Evolutionary conservation across 169 alveolate species (phyloP).

Genomic region (Eimeria falciformis): DNA sequence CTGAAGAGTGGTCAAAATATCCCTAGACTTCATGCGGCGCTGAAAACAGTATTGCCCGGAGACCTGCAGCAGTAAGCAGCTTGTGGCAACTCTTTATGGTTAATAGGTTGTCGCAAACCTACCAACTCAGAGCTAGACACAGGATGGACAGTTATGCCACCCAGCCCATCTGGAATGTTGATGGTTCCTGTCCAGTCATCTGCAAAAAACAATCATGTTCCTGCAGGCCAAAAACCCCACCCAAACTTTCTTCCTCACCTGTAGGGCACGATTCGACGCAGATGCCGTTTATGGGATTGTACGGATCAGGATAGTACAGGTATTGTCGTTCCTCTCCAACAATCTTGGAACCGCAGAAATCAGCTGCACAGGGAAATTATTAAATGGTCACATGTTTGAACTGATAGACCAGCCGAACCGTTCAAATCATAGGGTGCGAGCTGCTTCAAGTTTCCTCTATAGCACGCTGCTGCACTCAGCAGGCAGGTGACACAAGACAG

Average conservation of each 20-base stretch:
- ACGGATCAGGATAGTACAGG: slow-evolving; percentile 48
- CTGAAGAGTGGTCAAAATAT: slow-evolving; percentile 2
- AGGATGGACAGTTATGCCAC: slow-evolving; percentile 53
- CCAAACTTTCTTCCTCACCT: slow-evolving; percentile 5
- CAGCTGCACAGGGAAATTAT: neutral
- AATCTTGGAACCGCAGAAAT: slow-evolving; percentile 47
- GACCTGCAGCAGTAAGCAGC: neutral
- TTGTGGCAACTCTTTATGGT: neutral
- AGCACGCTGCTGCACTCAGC: slow-evolving; percentile 52
- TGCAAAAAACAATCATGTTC: neutral
- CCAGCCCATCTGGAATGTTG: slow-evolving; percentile 59
- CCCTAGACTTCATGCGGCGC: slow-evolving; percentile 1
- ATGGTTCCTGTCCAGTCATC: slow-evolving; percentile 4
- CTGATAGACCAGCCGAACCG: neutral
- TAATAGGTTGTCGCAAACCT: neutral
- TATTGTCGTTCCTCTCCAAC: slow-evolving; percentile 59
- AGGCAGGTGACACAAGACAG: slow-evolving; percentile 22
- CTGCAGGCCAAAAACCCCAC: no score
- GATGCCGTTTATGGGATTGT: slow-evolving; percentile 40
- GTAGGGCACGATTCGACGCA: slow-evolving; percentile 63
- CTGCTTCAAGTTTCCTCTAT: slow-evolving; percentile 33
- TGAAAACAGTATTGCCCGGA: slow-evolving; percentile 67
- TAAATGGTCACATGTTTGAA: neutral
- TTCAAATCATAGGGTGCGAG: slow-evolving; percentile 70
- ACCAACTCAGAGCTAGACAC: slow-evolving; percentile 58